Evolutionary conservation across 305 asterid genomes (phyloP).

Genomic region (Fraxinus greggii): DNA sequence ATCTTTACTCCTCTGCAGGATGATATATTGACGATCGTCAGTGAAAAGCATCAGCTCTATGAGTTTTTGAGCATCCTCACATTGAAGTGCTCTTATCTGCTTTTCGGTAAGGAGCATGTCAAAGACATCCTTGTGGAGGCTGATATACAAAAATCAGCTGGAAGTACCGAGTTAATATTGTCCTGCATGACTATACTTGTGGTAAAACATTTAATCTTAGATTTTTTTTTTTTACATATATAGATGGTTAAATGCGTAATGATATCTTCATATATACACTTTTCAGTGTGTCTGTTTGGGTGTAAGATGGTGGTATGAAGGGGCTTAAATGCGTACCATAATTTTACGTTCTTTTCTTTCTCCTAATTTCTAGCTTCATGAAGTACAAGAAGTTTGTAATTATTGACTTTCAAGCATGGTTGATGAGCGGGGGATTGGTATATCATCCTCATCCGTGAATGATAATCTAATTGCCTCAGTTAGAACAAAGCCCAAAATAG

Average conservation of each 20-base stretch:
- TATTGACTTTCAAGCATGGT: background rate
- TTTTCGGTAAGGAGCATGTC: slow-evolving; percentile 81
- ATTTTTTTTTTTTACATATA: slow-evolving; percentile 14
- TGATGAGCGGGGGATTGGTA: slow-evolving; percentile 7
- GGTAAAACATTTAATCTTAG: slow-evolving; percentile 48
- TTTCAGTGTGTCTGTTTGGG: background rate
- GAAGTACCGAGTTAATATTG: slow-evolving; percentile 60
- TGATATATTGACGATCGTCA: slow-evolving; percentile 63
- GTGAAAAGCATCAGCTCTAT: slow-evolving; percentile 70
- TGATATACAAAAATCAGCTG: slow-evolving; percentile 64
- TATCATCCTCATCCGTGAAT: slow-evolving; percentile 15
- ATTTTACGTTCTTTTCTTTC: background rate
- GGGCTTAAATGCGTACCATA: background rate
- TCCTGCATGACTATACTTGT: slow-evolving; percentile 96
- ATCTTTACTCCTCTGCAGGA: slow-evolving; percentile 51
- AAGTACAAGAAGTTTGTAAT: background rate
- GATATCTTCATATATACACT: slow-evolving; percentile 1
- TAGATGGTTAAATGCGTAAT: slow-evolving; percentile 19
- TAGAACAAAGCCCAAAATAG: background rate
- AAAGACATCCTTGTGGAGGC: slow-evolving; percentile 81
- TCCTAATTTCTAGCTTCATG: background rate
- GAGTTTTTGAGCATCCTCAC: slow-evolving; percentile 75
- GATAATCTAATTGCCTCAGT: background rate
- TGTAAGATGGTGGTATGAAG: background rate
- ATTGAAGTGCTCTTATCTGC: slow-evolving; percentile 81